Evolutionary conservation across 768 basidiomycete genomes (phyloP), one percentile per base, ranked within the genome.

Genomic region (Rhodotorula diobovata): DNA sequence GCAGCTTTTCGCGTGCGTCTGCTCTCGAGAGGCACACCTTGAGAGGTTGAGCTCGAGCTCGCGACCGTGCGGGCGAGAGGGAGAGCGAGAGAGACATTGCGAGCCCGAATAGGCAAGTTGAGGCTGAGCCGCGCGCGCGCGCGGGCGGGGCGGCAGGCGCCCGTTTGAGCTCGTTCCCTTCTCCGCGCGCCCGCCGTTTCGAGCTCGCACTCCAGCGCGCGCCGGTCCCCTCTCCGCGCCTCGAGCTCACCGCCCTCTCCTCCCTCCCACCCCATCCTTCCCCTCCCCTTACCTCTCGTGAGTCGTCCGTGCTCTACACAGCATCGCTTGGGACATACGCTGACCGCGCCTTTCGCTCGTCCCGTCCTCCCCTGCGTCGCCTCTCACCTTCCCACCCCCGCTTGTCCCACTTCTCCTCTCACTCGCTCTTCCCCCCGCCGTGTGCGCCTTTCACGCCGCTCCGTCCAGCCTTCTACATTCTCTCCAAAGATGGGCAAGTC

Each of bases 401-500:
- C 57, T 50, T 25, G 32, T 25, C 39, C 48, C 48, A 2, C 25
- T 23, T 25, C 34, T 25, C 34, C 34, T 21, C 54, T 14, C 41
- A 2, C 41, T 2, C 41, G 41, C 14, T 43, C 39, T 15, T 41
- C 39, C 39, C 9, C 39, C 15, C 39, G 39, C 39, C 14, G 39
- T 39, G 39, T 39, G 9, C 39, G 39, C 39, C 21, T 18, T 55
- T 10, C 63, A 15, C 43, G 32, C 53, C 51, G 46, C 12, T 35
- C 23, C 34, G n/a, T 41, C 46, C n/a, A 12, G n/a, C 57, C 41
- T 23, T 28, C 45, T 39, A 32, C 46, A 3, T 46, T 43, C 57
- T n/a, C n/a, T n/a, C n/a, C n/a, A n/a, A 71, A n/a, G 1, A 59
- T 63, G 70, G 60, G 58, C 59, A 77, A 73, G 71, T 69, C 71